phyloP scores from a whole-genome alignment of 768 basidiomycete genomes.

The Trametes villosa region DNA sequence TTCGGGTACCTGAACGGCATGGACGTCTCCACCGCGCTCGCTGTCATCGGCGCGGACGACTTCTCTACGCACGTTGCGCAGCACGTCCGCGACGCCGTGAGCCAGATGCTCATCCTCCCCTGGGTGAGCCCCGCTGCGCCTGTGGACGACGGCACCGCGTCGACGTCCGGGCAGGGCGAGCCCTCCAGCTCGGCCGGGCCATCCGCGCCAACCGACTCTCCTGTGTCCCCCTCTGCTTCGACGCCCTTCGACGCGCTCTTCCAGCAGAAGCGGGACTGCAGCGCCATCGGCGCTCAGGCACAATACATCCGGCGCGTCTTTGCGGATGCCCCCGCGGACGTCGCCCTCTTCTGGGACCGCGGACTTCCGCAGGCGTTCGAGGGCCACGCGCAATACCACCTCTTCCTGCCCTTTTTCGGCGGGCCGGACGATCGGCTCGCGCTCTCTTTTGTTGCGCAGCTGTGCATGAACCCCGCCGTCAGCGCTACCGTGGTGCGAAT shows the following conservation, averaged over 20 bases:
- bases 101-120: conserved; percentile 82
- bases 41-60: conserved; percentile 76
- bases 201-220: not conserved
- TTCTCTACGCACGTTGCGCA: conserved; percentile 68
- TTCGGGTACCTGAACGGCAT: conserved; percentile 76
- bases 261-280: conserved; percentile 46
- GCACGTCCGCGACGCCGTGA: conserved; percentile 57
- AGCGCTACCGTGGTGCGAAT: conserved; percentile 78
- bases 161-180: conserved; percentile 35
- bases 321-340: conserved; percentile 68
- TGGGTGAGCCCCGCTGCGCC: conserved; percentile 52
- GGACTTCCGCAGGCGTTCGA: conserved; percentile 45
- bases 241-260: conserved; percentile 84
- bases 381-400: conserved; percentile 49
- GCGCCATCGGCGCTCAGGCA: conserved; percentile 65
- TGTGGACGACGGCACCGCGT: conserved; percentile 6
- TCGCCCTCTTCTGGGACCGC: conserved; percentile 86
- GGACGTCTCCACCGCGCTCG: conserved; percentile 66
- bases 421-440: conserved; percentile 93
- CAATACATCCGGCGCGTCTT: conserved; percentile 89
- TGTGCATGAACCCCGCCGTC: conserved; percentile 66
- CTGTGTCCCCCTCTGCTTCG: conserved; percentile 29
- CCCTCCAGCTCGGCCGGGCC: conserved; percentile 9
- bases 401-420: conserved; percentile 92
- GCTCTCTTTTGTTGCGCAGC: conserved; percentile 77